These are phyloP conservation scores for Blastobotrys aristatus DNA, from an alignment of 1,139 yeast species.

Conservation along the genomic window DNA sequence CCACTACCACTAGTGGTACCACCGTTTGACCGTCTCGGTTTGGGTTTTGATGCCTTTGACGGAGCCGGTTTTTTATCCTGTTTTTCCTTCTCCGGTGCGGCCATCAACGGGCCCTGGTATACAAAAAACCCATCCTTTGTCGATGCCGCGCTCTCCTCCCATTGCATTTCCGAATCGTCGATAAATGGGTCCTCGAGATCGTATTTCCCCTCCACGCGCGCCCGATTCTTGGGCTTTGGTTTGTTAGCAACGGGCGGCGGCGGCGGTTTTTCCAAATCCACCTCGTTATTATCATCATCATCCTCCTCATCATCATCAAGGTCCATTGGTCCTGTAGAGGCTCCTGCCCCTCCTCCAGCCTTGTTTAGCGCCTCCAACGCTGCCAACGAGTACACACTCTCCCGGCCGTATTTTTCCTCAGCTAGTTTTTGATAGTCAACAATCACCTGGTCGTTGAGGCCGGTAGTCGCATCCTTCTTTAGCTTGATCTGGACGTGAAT, in stretches of 20 bases:
- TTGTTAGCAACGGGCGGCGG: slow-evolving; percentile 9
- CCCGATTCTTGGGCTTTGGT: slow-evolving; percentile 39
- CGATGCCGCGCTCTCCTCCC: slow-evolving; percentile 91
- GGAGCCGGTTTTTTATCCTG: slow-evolving; percentile 10
- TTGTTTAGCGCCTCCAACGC: slow-evolving; percentile 36
- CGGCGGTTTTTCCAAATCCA: slow-evolving; percentile 28
- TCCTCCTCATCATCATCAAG: slow-evolving; percentile 56
- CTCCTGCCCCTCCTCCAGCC: slow-evolving; percentile 47
- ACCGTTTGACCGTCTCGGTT: background rate
- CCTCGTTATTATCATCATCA: slow-evolving; percentile 49
- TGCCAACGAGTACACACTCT: slow-evolving; percentile 56
- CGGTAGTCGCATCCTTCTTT: background rate
- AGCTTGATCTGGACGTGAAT: slow-evolving; percentile 5
- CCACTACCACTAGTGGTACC: background rate
- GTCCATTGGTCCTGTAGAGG: slow-evolving; percentile 49
- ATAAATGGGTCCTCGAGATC: slow-evolving; percentile 94
- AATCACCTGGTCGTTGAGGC: slow-evolving; percentile 42
- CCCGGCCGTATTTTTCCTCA: slow-evolving; percentile 83
- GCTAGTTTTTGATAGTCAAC: slow-evolving; percentile 75
- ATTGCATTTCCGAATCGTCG: slow-evolving; percentile 85
- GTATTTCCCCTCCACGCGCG: slow-evolving; percentile 60
- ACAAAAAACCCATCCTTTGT: slow-evolving; percentile 96
- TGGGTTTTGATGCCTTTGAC: slow-evolving; percentile 1
- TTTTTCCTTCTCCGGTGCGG: slow-evolving; percentile 10
- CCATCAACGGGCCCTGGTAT: slow-evolving; percentile 76